Percentiles rank a stretch among this genome's conserved stretches.
Evolutionary conservation across 768 basidiomycete genomes (phyloP).

Genomic region (Collybia mongolica): DNA sequence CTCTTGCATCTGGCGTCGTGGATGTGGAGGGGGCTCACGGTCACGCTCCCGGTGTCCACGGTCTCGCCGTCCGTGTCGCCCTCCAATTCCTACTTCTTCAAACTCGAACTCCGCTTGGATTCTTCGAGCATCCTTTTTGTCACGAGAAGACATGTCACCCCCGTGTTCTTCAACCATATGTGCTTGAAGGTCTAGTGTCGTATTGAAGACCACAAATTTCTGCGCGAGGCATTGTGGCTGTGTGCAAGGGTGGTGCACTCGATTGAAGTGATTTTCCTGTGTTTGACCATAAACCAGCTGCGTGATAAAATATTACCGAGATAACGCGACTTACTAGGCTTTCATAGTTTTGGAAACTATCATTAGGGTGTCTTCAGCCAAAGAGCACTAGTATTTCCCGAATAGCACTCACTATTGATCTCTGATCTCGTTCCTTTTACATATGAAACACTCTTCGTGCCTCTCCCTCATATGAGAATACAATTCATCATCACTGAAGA

Average conservation of each 20-base stretch:
- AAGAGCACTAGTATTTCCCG: background rate
- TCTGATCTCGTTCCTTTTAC: slow-evolving; percentile 75
- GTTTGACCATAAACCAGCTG: slow-evolving; percentile 2
- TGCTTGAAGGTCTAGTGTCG: slow-evolving; percentile 83
- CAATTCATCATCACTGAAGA: slow-evolving; percentile 92
- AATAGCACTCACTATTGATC: slow-evolving; percentile 77
- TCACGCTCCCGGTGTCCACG: slow-evolving; percentile 44
- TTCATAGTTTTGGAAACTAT: slow-evolving; percentile 79
- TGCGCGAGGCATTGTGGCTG: slow-evolving; percentile 72
- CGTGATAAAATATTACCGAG: background rate
- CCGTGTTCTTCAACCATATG: slow-evolving; percentile 89
- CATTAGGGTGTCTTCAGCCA: background rate
- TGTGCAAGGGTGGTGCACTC: slow-evolving; percentile 75
- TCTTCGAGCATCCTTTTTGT: slow-evolving; percentile 65
- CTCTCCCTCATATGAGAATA: slow-evolving; percentile 89
- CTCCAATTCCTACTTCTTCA: slow-evolving; percentile 35
- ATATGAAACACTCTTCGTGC: slow-evolving; percentile 97
- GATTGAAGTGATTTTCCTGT: slow-evolving; percentile 76
- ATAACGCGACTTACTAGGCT: slow-evolving; percentile 50
- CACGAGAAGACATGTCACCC: slow-evolving; percentile 66
- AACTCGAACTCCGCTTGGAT: slow-evolving; percentile 75
- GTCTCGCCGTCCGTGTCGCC: slow-evolving; percentile 40
- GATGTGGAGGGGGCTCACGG: slow-evolving; percentile 43
- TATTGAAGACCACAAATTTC: slow-evolving; percentile 95
- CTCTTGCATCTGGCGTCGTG: slow-evolving; percentile 14